Base-by-base conservation (phyloP, 768 basidiomycete species). In the Phlebiopsis gigantea region DNA sequence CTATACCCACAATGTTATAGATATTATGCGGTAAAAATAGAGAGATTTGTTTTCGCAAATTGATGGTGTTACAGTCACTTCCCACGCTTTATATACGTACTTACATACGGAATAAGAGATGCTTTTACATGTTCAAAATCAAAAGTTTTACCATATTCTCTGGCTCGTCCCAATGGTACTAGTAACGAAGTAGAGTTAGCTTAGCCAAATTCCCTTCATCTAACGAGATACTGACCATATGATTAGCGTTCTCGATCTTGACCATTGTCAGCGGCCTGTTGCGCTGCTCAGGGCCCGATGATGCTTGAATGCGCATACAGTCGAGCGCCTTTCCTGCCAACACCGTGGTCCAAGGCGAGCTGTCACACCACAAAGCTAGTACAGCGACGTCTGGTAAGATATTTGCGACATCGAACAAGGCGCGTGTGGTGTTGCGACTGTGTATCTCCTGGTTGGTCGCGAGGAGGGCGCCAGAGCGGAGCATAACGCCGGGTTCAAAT, bases 101-200 rank as follows among this genome's bases (percentile, higher is more conserved):
- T n/a, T n/a, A n/a, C n/a, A n/a, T n/a, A n/a, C n/a, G n/a, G n/a
- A n/a, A 39, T 39, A 39, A n/a, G 15, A 22, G 43, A 44, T 8
- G 15, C n/a, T 6, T 22, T 49, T 28, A 49, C 10, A 31, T 31
- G 26, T 28, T 49, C 15, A 29, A 15, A n/a, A 17, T 17, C 3
- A 51, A 17, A 4, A 51, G 28, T 19, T 39, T 15, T 12, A 51
- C 31, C 15, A 51, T 30, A 12, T 30, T 17, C 24, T 51, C 31
- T 19, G 50, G 50, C 39, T 41, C 31, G 21, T 51, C 50, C 50
- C 50, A 51, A 4, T 51, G 50, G 22, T 41, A 51, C 50, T 51
- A n/a, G n/a, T n/a, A n/a, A n/a, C n/a, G n/a, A n/a, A n/a, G 34
- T n/a, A 39, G 30, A 12, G 31, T 51, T 24, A 34, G 19, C 6